Conservation (phyloP, 768 basidiomycete genomes). For the Suillus alpinus region DNA sequence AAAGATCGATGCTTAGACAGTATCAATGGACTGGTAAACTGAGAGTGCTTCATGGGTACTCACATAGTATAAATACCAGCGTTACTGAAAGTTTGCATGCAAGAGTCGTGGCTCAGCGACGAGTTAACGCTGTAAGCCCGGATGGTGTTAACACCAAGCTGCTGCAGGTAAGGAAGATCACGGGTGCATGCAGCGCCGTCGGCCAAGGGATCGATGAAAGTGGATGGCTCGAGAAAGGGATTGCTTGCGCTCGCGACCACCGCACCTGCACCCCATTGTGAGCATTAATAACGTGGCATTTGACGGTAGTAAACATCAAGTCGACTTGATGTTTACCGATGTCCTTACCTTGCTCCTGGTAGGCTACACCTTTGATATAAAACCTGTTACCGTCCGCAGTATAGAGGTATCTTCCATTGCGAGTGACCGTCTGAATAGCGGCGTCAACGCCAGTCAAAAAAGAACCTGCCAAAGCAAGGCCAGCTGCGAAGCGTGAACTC, state of each 20-base stretch:
- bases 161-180: constrained; percentile 73
- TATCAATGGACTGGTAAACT: constrained; percentile 10
- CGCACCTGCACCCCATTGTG: constrained; percentile 24
- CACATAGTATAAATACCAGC: constrained; percentile 91
- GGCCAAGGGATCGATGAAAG: constrained; percentile 78
- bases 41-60: constrained; percentile 24
- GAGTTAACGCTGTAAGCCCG: constrained; percentile 88
- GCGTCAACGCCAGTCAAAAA: constrained; percentile 57
- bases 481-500: constrained; percentile 17
- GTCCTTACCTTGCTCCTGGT: constrained; percentile 72
- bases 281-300: background rate
- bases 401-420: constrained; percentile 80
- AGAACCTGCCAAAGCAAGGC: constrained; percentile 37
- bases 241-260: constrained; percentile 48
- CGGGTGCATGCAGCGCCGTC: constrained; percentile 65
- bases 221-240: constrained; percentile 67
- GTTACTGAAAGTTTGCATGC: constrained; percentile 73
- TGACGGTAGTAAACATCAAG: background rate
- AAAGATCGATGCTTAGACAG: constrained; percentile 76
- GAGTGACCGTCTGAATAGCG: constrained; percentile 69
- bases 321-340: background rate
- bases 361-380: constrained; percentile 86
- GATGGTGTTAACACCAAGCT: constrained; percentile 77
- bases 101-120: constrained; percentile 78
- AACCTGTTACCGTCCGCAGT: constrained; percentile 71